A percentile compares a stretch with the other conserved stretches of the same genome.
phyloP scores from a whole-genome alignment of 495 filamentous ascomycete species.

The Pseudevernia furfuracea region DNA sequence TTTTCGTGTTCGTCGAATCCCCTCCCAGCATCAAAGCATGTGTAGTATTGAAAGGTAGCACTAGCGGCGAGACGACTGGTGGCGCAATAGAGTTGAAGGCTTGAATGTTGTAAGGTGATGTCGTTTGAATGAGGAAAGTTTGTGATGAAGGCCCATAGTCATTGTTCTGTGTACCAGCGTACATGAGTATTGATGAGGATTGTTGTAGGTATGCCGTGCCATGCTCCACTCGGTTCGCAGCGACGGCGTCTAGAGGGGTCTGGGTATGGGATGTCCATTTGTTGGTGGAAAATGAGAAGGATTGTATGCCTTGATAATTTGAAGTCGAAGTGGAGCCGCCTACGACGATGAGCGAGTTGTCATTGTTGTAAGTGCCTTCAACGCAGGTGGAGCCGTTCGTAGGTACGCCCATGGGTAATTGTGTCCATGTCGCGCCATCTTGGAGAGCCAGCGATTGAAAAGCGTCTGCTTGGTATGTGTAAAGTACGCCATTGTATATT shows the following conservation, averaged over 20 bases:
- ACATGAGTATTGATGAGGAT: conserved; percentile 67
- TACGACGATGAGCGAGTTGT: conserved; percentile 70
- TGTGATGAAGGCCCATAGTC: conserved; percentile 50
- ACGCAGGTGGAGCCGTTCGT: conserved; percentile 76
- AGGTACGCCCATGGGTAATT: conserved; percentile 52
- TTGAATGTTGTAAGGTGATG: conserved; percentile 49
- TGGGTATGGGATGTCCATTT: conserved; percentile 69
- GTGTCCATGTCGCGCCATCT: conserved; percentile 62
- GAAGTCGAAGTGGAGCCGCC: conserved; percentile 54
- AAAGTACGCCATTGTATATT: conserved; percentile 75
- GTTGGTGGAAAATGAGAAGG: conserved; percentile 66
- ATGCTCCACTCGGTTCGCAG: conserved; percentile 65
- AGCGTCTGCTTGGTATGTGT: conserved; percentile 66
- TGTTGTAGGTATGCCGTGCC: conserved; percentile 66
- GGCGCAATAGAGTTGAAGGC: conserved; percentile 48
- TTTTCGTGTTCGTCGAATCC: conserved; percentile 50
- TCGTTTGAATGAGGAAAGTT: conserved; percentile 66
- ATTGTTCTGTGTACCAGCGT: conserved; percentile 63
- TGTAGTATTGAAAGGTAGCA: conserved; percentile 67
- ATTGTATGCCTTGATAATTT: conserved; percentile 72
- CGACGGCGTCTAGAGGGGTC: conserved; percentile 42
- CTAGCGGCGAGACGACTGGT: conserved; percentile 57
- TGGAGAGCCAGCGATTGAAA: conserved; percentile 67
- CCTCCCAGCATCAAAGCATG: conserved; percentile 75
- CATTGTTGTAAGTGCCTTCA: conserved; percentile 46